phyloP scores from a whole-genome alignment of 2,329 filamentous ascomycete genomes.

The Venturia oleaginea region DNA sequence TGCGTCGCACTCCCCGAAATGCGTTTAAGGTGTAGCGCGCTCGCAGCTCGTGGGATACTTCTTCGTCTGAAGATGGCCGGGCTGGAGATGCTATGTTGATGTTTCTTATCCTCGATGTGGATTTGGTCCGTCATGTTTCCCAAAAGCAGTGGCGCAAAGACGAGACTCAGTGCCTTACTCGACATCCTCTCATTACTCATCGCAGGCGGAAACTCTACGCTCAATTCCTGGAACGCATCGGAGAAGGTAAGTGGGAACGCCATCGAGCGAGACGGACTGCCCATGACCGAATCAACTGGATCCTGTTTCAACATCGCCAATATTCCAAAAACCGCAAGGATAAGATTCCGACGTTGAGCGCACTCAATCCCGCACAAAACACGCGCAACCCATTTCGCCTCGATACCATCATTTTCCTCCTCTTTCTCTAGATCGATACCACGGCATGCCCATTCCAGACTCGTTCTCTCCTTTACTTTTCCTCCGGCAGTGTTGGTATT shows the following conservation, averaged over 20 bases:
- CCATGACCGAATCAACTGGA: neutral
- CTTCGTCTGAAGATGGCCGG: neutral
- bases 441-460: constrained; percentile 10
- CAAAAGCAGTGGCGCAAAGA: constrained; percentile 15
- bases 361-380: constrained; percentile 13
- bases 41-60: neutral
- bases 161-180: constrained; percentile 11
- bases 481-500: neutral
- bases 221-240: neutral
- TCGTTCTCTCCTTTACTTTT: neutral
- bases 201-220: neutral
- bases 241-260: neutral
- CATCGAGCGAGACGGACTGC: neutral
- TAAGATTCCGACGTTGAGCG: constrained; percentile 11
- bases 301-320: constrained; percentile 13
- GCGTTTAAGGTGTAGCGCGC: neutral
- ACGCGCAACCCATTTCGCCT: neutral
- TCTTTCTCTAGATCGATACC: neutral
- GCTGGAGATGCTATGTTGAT: neutral
- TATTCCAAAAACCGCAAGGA: constrained; percentile 16
- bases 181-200: constrained; percentile 7
- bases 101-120: neutral
- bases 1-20: neutral
- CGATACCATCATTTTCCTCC: neutral
- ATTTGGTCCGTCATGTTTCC: constrained; percentile 8